phyloP scores from a whole-genome alignment of 129 eudicot genomes.

The Mikania micrantha region DNA sequence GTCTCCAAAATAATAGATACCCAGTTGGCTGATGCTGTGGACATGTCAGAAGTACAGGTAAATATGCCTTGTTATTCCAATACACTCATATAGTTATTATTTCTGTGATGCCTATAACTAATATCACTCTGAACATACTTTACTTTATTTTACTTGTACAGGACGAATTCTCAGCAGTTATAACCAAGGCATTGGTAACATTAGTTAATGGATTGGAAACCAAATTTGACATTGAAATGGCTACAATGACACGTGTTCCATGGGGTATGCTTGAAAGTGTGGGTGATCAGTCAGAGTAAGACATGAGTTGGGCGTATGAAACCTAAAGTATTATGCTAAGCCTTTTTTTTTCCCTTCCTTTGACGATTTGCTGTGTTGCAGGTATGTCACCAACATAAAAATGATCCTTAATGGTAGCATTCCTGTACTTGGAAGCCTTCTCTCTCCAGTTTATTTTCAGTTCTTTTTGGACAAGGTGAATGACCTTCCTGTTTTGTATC shows the following conservation, averaged over 20 bases:
- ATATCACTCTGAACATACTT: conserved; percentile 3
- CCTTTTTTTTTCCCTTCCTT: background rate
- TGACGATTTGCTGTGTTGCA: conserved; percentile 30
- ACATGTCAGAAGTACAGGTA: conserved; percentile 98
- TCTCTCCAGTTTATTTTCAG: conserved; percentile 87
- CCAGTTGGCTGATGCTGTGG: conserved; percentile 62
- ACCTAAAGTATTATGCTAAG: background rate
- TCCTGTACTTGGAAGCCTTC: conserved; percentile 87
- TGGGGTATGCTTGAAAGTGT: conserved; percentile 99
- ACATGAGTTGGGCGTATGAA: conserved; percentile 9
- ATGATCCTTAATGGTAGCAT: conserved; percentile 71
- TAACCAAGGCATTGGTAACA: conserved; percentile 81
- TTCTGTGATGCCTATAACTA: conserved; percentile 10
- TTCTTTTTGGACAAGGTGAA: conserved; percentile 93
- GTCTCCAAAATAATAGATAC: conserved; percentile 82
- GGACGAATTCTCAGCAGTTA: conserved; percentile 95
- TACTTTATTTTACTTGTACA: conserved; percentile 22
- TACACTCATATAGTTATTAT: background rate
- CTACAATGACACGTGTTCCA: conserved; percentile 94
- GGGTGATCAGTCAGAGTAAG: conserved; percentile 98
- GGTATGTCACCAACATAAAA: conserved; percentile 87
- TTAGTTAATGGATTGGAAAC: conserved; percentile 89
- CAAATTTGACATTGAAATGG: conserved; percentile 96
- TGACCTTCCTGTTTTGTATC: background rate
- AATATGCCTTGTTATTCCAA: background rate